phyloP scores from a whole-genome alignment of 345 rosid genomes.

The Citrus mangshanensis region DNA sequence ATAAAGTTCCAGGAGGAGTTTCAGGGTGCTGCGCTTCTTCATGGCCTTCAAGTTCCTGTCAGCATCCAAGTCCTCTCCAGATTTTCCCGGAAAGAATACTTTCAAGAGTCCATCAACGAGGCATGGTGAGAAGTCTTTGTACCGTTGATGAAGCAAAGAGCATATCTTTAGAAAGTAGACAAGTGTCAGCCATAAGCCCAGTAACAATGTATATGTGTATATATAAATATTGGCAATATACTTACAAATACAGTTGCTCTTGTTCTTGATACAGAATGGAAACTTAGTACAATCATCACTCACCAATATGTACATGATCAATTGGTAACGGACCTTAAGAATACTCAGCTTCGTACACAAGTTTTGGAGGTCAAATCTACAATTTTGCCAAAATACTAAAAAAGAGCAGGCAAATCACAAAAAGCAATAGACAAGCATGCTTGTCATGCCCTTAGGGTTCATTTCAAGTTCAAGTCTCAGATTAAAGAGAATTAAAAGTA shows the following conservation, averaged over 20 bases:
- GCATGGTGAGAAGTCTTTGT: slow-evolving; percentile 88
- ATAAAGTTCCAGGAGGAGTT: slow-evolving; percentile 88
- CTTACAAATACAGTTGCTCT: not conserved
- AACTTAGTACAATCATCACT: not conserved
- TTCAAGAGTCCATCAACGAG: slow-evolving; percentile 83
- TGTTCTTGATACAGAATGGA: not conserved
- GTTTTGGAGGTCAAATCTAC: not conserved
- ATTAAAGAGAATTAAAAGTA: not conserved
- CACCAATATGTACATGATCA: not conserved
- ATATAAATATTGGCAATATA: not conserved
- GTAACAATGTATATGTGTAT: not conserved
- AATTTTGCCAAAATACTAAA: not conserved
- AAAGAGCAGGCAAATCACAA: not conserved
- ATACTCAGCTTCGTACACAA: not conserved
- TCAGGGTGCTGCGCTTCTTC: slow-evolving; percentile 93
- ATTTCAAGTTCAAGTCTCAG: not conserved
- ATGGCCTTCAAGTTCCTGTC: slow-evolving; percentile 87
- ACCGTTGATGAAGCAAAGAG: slow-evolving; percentile 97
- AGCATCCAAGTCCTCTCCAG: slow-evolving; percentile 80
- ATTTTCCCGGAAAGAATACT: slow-evolving; percentile 90
- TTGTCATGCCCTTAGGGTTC: not conserved
- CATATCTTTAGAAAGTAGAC: slow-evolving; percentile 59
- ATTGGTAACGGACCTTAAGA: not conserved
- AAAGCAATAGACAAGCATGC: not conserved
- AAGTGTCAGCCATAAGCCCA: slow-evolving; percentile 13